Evolutionary conservation across 148 eudicot species (phyloP).

Genomic region (Fagopyrum homotropicum): DNA sequence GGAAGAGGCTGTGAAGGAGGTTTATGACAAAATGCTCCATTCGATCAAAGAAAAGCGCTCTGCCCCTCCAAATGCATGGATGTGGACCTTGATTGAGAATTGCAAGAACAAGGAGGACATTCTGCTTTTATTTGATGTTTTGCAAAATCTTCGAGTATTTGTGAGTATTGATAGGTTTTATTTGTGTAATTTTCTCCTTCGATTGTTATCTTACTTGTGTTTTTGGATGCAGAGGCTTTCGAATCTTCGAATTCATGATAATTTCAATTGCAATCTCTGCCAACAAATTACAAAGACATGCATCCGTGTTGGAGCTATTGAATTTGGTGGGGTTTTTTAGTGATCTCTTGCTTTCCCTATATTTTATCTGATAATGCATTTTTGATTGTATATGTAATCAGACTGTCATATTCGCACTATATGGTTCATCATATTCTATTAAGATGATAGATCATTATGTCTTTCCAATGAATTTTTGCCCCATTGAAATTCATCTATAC

Average conservation of each 20-base stretch:
- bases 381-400: background rate
- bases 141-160: conserved; percentile 62
- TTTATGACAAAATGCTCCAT: conserved; percentile 59
- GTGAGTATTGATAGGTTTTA: conserved; percentile 41
- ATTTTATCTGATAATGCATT: background rate
- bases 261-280: conserved; percentile 71
- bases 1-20: conserved; percentile 71
- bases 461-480: background rate
- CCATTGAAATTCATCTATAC: background rate
- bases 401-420: background rate
- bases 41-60: conserved; percentile 50
- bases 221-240: conserved; percentile 64
- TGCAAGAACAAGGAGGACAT: conserved; percentile 55
- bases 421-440: background rate
- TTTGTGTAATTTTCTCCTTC: background rate
- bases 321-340: conserved; percentile 43
- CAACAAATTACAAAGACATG: conserved; percentile 77
- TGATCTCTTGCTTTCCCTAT: background rate
- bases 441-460: background rate
- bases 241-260: conserved; percentile 76
- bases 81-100: conserved; percentile 76
- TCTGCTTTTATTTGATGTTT: conserved; percentile 56
- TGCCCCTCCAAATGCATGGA: conserved; percentile 85
- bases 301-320: conserved; percentile 62
- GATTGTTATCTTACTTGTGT: conserved; percentile 9